These are phyloP conservation scores for Dictyostelium firmibasis DNA, from an alignment of 78 protist genomes.

Conservation along the genomic window DNA sequence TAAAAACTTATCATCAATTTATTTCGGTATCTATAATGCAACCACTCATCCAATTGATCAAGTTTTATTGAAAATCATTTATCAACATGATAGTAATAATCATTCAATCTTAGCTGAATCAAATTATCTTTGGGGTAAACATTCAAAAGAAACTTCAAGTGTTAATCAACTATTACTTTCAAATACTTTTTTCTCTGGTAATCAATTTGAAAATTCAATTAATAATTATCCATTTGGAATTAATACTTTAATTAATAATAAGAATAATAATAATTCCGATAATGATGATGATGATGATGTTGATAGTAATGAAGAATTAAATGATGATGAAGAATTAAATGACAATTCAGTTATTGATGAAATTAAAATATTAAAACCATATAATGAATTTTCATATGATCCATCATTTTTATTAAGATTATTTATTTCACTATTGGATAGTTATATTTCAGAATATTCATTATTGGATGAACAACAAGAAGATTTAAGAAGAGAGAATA, in stretches of 20 bases:
- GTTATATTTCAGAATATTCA: conserved; percentile 3
- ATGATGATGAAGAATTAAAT: background rate
- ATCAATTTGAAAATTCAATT: conserved; percentile 2
- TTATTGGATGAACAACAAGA: background rate
- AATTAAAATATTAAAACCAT: background rate
- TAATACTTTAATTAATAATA: background rate
- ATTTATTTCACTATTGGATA: conserved; percentile 2
- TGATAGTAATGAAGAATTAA: too few relatives aligned
- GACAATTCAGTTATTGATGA: background rate
- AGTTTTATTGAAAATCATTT: conserved; percentile 25
- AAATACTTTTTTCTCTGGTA: conserved; percentile 31
- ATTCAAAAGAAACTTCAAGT: background rate
- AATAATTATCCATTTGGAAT: conserved; percentile 7
- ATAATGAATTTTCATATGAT: conserved; percentile 32
- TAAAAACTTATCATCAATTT: background rate
- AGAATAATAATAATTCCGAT: background rate
- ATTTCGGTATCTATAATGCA: conserved; percentile 29
- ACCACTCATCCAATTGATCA: conserved; percentile 63
- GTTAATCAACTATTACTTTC: background rate
- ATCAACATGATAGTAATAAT: conserved; percentile 14
- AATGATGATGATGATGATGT: background rate
- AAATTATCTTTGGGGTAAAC: conserved; percentile 41
- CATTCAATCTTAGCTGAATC: background rate
- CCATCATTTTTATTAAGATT: conserved; percentile 46
- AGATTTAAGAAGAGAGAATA: conserved; percentile 12